Base-by-base conservation (phyloP, 75 land plant species). In the Picea sitchensis region DNA sequence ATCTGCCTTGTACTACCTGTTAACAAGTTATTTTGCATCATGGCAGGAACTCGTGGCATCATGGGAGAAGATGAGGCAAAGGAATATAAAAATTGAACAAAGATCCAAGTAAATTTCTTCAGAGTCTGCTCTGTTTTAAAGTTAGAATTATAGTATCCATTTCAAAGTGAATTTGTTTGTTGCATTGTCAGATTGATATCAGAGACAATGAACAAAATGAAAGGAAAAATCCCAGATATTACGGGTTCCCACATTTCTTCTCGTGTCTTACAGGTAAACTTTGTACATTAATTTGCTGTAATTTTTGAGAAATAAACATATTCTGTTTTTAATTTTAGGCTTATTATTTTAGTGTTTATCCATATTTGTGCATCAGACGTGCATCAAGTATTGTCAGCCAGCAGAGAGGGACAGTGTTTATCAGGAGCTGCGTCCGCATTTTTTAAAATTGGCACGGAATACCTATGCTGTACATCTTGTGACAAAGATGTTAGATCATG, bases 381-480 rank as follows among this genome's bases (percentile, higher is more conserved):
- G 99, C 74, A 80, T 95, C n/a, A 98, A 93, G 77, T 88, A 91
- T 82, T 95, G 96, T 77, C 72, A 87, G 56, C 87, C 88, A 75
- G 81, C 76, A 61, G 98, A 98, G 82, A 91, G 91, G 68, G 87
- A 89, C 77, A 78, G 79, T 54, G 90, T 98, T 7, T 95, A 82
- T 86, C 88, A 87, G 71, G 98, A 96, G 82, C 91, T 98, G 31
- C 89, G 87, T 32, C 99, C 99, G n/a, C 93, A 95, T 82, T 84
- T 96, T 80, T 86, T 98, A 69, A 78, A 84, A 47, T 90, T 98
- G 63, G 88, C 96, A 1, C 58, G 81, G 65, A 94, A 91, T 81
- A 93, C 87, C 7, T 95, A 98, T 89, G 95, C 99, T 59, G 94
- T 92, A 73, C 92, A 91, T 81, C 91, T 98, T 36, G 94, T 94